Evolutionary conservation across 192 early-diverging fungal species (phyloP), one percentile per base, ranked within the genome.

Genomic region (Diversispora epigaea): DNA sequence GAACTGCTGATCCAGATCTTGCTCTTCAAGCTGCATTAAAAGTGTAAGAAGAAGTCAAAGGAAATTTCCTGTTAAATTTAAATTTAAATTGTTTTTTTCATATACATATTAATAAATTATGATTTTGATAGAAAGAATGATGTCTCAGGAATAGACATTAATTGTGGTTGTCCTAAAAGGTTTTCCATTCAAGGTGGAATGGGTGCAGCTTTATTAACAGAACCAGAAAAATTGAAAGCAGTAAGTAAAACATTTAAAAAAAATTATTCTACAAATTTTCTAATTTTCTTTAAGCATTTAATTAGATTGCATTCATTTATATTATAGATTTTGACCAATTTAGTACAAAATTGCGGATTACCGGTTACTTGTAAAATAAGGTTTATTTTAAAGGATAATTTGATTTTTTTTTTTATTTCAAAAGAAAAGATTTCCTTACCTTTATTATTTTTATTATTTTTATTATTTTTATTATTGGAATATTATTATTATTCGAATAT

Each of bases 141-240:
- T 84, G 93, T 95, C 4, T 83, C 92, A 39, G 96, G 91, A 0
- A 91, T 99, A 68, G 97, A 99, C 80, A 77, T 99, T 62, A 99
- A 99, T 83, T 99, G 97, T 80, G 97, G 97, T 4, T 99, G 97
- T 76, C 97, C 97, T 0, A 98, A 97, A 76, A 87, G 89, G 75
- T 99, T 99, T 75, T 99, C 97, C 9, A 80, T 96, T 15, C 89
- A 93, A 47, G 93, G 90, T 25, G 93, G 94, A 43, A 98, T 98
- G 96, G 97, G 96, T 17, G 93, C 96, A 10, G 94, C 94, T 6
- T 82, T 99, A 52, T 80, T 99, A 68, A 82, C 89, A 14, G 85
- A 95, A 49, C 96, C 94, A 6, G 94, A 96, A 55, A 84, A 86
- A 40, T 83, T 98, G 44, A 88, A 88, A 75, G 83, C 86, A 1